A percentile compares a stretch with the other conserved stretches of the same genome.
These are phyloP conservation scores for Entonaema liquescens DNA, from an alignment of 495 filamentous ascomycete species.

Conservation along the genomic window DNA sequence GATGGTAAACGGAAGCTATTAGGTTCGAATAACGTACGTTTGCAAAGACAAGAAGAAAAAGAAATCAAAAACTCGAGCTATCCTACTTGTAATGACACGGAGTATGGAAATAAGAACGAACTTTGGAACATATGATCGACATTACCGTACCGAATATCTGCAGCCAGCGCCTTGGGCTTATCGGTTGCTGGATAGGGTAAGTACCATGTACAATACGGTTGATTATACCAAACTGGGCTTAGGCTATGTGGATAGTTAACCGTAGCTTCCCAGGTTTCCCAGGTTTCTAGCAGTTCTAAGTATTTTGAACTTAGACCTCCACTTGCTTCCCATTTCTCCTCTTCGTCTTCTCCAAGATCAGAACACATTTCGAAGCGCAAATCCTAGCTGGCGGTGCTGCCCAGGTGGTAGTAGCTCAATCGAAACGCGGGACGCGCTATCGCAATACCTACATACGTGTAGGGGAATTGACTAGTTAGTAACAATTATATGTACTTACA, in stretches of 20 bases:
- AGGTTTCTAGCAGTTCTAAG: background rate
- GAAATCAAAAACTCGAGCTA: background rate
- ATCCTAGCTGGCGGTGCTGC: background rate
- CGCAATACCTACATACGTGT: background rate
- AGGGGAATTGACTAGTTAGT: background rate
- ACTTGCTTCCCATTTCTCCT: constrained; percentile 19
- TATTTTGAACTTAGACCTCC: constrained; percentile 3
- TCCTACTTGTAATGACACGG: background rate
- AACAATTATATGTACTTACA: background rate
- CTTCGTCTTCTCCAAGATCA: constrained; percentile 13
- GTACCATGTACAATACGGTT: background rate
- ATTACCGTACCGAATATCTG: constrained; percentile 5
- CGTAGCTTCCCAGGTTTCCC: constrained; percentile 6
- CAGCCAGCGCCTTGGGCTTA: background rate
- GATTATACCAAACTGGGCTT: constrained; percentile 23
- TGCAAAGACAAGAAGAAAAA: background rate
- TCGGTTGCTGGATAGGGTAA: constrained; percentile 6
- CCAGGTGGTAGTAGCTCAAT: constrained; percentile 18
- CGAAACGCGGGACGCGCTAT: constrained; percentile 21
- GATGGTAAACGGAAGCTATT: background rate
- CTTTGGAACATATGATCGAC: background rate
- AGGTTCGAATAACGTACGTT: background rate
- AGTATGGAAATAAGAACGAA: background rate
- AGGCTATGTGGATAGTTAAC: background rate
- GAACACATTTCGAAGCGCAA: constrained; percentile 8